phyloP scores from a whole-genome alignment of 306 rosid genomes.

The Rosa rugosa region DNA sequence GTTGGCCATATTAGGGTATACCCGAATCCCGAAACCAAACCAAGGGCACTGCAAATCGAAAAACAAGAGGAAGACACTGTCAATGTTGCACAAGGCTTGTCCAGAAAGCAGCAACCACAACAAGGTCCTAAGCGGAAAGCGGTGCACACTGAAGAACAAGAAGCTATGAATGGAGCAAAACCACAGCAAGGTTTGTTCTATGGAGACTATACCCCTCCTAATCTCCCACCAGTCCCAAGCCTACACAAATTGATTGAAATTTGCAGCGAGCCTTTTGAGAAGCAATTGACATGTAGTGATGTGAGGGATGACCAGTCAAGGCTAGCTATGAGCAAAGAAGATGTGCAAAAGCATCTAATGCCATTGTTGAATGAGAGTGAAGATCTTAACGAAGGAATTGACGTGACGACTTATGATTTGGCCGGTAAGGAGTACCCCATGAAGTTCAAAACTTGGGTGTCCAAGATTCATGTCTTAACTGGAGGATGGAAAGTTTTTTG shows the following conservation, averaged over 20 bases:
- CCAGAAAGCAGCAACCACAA: background rate
- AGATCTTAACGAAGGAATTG: background rate
- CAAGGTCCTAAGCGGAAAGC: background rate
- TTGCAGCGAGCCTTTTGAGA: constrained; percentile 21
- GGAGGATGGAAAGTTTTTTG: constrained; percentile 15
- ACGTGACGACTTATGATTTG: constrained; percentile 2
- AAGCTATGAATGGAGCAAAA: background rate
- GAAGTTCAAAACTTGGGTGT: constrained; percentile 13
- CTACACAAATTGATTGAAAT: background rate
- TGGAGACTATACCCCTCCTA: constrained; percentile 5
- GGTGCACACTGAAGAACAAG: background rate
- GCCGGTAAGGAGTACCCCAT: background rate
- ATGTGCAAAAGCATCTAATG: background rate
- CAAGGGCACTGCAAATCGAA: background rate
- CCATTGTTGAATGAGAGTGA: constrained; percentile 5
- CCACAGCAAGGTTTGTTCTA: background rate
- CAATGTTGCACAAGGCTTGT: background rate
- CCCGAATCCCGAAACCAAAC: background rate
- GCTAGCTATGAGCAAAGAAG: constrained; percentile 14
- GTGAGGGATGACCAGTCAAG: constrained; percentile 10
- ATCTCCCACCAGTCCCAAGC: background rate
- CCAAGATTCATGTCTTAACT: background rate
- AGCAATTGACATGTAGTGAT: constrained; percentile 11
- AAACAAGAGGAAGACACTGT: background rate
- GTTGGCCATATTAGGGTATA: background rate